Percentiles rank a stretch among this genome's conserved stretches.
Evolutionary conservation across 331 rosid species (phyloP).

Genomic region (Pyrus hybrid): DNA sequence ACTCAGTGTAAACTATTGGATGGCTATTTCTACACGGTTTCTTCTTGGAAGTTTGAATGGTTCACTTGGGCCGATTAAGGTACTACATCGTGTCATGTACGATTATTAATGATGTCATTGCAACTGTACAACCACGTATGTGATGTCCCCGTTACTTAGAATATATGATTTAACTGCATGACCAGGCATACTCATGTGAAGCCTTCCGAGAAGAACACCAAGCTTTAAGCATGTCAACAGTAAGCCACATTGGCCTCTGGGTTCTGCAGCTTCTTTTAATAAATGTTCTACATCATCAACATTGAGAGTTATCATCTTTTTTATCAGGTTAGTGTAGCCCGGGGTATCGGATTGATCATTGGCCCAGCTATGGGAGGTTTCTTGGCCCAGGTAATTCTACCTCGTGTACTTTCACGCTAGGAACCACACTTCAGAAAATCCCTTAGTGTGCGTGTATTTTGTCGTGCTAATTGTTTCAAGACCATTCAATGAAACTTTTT

Average conservation of each 20-base stretch:
- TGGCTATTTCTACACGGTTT: slow-evolving; percentile 70
- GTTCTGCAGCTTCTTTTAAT: background rate
- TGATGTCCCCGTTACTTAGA: background rate
- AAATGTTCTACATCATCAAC: background rate
- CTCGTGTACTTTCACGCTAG: background rate
- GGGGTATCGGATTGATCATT: slow-evolving; percentile 71
- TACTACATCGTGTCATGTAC: slow-evolving; percentile 1
- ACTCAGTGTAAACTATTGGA: slow-evolving; percentile 79
- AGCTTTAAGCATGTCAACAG: slow-evolving; percentile 71
- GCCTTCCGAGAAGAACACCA: slow-evolving; percentile 66
- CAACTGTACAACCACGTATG: background rate
- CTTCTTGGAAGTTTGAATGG: slow-evolving; percentile 79
- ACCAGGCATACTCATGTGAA: slow-evolving; percentile 79
- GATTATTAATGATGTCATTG: background rate
- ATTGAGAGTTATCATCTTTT: slow-evolving; percentile 4
- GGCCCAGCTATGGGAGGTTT: slow-evolving; percentile 94
- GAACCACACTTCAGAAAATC: background rate
- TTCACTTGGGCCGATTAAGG: slow-evolving; percentile 87
- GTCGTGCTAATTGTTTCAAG: background rate
- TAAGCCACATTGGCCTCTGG: slow-evolving; percentile 20
- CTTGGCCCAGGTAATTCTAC: slow-evolving; percentile 66
- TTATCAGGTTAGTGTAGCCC: slow-evolving; percentile 63
- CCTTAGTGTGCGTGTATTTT: background rate
- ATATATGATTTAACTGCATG: slow-evolving; percentile 3
- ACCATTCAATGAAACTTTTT: too few relatives aligned